Evolutionary conservation across 2,329 filamentous ascomycete genomes (phyloP), one percentile per base, ranked within the genome.

Genomic region (Xylariaceae sp.): DNA sequence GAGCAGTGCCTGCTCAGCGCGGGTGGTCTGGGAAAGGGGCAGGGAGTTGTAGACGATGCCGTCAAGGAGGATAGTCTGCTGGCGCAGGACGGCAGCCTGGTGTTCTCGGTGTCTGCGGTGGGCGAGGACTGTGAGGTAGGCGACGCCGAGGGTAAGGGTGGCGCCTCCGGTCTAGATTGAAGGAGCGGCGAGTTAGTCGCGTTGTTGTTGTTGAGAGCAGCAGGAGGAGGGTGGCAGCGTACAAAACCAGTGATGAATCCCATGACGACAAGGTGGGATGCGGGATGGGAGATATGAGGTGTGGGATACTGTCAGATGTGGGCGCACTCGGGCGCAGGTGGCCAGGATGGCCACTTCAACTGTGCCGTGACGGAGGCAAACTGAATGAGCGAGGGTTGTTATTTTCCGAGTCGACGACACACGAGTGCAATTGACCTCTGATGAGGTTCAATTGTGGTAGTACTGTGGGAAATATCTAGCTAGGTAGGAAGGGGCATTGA

Each of bases 191-290:
- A 2, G 54, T 54, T 7, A 56, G 51, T 12, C 45, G 6, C 7
- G 6, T 28, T 38, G 18, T 43, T n/a, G 17, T n/a, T n/a, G 10
- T 16, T 45, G 16, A 19, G 38, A n/a, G 40, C 14, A 45, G 13
- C n/a, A 9, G 34, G 42, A 47, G 19, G 13, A 10, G 12, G 12
- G 18, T 12, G 17, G 16, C 28, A 10, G 75, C 86, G 58, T 79
- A 91, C 88, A 69, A 91, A 88, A 62, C 88, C 88, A 40, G 83
- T 79, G 60, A 82, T 79, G 76, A 90, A 89, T 66, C 87, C 86
- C 87, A 90, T 90, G 60, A 53, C 72, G 57, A 53, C n/a, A 28
- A 28, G 7, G 22, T 28, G 22, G 22, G 22, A 28, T 28, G 22
- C 7, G 22, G 7, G 22, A 28, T 28, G 4, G 22, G 7, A n/a